Conservation (phyloP, 169 alveolate genomes). For the Plasmodium vivax region DNA sequence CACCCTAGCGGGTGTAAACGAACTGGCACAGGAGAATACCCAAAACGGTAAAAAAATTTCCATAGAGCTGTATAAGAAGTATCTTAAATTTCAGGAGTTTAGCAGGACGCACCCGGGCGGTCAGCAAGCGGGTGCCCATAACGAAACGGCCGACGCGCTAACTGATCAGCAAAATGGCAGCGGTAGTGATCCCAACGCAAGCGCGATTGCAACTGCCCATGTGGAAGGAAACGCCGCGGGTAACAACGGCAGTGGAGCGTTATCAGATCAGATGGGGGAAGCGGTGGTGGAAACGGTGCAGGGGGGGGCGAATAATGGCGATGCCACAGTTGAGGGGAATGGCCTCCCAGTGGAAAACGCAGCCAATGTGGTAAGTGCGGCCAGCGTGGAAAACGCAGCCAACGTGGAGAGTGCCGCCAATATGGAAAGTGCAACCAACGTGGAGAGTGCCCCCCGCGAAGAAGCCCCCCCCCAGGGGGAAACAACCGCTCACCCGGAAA, state of each 20-base stretch:
- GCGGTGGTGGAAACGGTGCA: neutral
- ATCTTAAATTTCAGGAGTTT: conserved; percentile 49
- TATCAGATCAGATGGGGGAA: neutral
- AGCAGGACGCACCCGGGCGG: neutral
- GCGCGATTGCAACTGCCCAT: neutral
- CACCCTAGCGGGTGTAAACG: conserved; percentile 21
- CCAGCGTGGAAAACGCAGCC: neutral
- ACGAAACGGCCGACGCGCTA: neutral
- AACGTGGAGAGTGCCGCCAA: neutral
- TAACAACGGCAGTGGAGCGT: neutral
- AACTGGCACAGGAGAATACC: conserved; percentile 41
- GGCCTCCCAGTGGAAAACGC: neutral
- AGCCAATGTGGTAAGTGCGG: neutral
- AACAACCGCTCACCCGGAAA: neutral
- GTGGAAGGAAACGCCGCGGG: neutral
- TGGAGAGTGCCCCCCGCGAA: neutral
- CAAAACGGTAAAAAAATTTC: conserved; percentile 28
- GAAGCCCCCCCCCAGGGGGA: neutral
- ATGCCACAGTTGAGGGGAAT: neutral
- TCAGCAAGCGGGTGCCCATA: neutral
- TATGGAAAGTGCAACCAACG: neutral
- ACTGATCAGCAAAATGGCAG: neutral
- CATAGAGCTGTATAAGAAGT: conserved; percentile 41
- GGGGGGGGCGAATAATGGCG: neutral
- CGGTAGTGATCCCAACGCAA: neutral